phyloP scores from a whole-genome alignment of 345 rosid genomes.

The Triadica sebifera region DNA sequence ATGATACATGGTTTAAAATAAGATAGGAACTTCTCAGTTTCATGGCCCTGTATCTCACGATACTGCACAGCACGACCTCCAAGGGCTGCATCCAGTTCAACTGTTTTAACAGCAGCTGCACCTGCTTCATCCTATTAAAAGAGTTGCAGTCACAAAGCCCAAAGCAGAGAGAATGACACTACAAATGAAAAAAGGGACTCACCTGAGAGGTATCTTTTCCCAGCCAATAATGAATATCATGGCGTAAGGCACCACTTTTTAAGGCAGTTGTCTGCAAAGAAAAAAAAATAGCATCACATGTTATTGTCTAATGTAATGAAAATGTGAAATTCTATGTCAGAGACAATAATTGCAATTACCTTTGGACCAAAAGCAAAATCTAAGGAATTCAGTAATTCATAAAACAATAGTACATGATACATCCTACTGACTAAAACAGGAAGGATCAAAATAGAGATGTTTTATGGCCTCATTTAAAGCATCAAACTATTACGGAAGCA shows the following conservation, averaged over 20 bases:
- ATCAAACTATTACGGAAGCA: neutral
- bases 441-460: neutral
- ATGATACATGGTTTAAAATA: constrained; percentile 97
- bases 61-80: constrained; percentile 99
- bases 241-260: constrained; percentile 69
- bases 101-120: constrained; percentile 80
- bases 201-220: constrained; percentile 92
- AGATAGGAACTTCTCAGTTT: constrained; percentile 89
- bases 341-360: neutral
- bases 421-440: neutral
- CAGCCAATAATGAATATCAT: constrained; percentile 91
- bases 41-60: constrained; percentile 96
- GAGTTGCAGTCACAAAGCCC: constrained; percentile 21
- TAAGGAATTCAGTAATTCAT: neutral
- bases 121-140: constrained; percentile 91
- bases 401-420: neutral
- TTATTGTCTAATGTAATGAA: neutral
- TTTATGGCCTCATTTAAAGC: neutral
- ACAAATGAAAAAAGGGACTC: constrained; percentile 7
- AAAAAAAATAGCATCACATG: neutral
- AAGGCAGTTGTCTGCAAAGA: constrained; percentile 63
- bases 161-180: constrained; percentile 9
- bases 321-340: neutral
- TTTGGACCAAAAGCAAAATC: neutral
- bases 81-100: constrained; percentile 96